These are phyloP conservation scores for Terfezia claveryi DNA, from an alignment of 495 filamentous ascomycete species.

Conservation along the genomic window DNA sequence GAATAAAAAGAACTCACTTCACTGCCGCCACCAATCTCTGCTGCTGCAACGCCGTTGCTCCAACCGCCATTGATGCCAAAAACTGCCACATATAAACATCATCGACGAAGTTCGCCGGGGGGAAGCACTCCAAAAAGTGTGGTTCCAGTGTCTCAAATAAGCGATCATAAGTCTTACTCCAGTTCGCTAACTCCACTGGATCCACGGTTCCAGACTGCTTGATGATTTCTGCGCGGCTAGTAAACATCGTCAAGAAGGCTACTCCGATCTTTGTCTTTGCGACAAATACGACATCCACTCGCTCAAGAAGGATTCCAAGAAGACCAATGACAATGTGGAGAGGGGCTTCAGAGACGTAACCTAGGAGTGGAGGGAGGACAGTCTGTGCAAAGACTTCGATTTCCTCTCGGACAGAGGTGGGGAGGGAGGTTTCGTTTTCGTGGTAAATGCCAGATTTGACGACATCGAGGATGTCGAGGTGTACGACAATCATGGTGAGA, in stretches of 20 bases:
- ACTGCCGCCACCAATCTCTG: constrained; percentile 82
- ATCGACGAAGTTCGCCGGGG: constrained; percentile 52
- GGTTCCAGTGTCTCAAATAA: constrained; percentile 78
- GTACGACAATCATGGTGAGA: constrained; percentile 84
- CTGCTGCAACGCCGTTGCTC: constrained; percentile 79
- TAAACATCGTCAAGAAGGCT: constrained; percentile 78
- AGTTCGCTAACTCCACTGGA: constrained; percentile 59
- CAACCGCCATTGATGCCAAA: constrained; percentile 78
- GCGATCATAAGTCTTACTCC: constrained; percentile 57
- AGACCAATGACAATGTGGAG: constrained; percentile 78
- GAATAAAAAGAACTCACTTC: constrained; percentile 33
- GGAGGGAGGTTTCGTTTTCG: constrained; percentile 44
- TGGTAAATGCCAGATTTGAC: constrained; percentile 50
- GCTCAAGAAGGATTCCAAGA: constrained; percentile 59
- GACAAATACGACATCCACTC: constrained; percentile 55
- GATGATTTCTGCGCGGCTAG: constrained; percentile 79
- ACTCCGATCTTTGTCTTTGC: constrained; percentile 68
- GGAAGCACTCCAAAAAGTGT: constrained; percentile 63
- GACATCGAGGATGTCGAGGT: constrained; percentile 79
- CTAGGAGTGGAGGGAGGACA: constrained; percentile 75
- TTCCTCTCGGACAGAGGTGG: constrained; percentile 56
- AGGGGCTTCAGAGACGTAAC: constrained; percentile 72
- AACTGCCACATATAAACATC: constrained; percentile 98
- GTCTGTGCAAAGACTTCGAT: constrained; percentile 71
- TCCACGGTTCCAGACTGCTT: constrained; percentile 50